Base-by-base conservation (phyloP, 2,329 filamentous ascomycete species). In the Ophiobolus disseminans region DNA sequence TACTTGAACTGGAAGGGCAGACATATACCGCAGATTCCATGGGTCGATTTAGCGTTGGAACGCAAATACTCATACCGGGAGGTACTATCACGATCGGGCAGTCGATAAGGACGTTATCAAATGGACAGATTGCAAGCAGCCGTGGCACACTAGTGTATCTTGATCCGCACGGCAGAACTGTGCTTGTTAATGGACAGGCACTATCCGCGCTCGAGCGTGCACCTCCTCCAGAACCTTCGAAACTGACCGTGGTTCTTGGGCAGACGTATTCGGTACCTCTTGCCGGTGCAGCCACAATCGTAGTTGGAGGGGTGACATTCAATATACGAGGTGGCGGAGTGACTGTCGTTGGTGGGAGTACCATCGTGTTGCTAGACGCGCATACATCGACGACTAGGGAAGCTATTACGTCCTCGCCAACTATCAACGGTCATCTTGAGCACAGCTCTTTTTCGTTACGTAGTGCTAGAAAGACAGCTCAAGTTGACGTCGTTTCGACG, bases 91-190 rank as follows among this genome's bases (percentile, higher is more conserved):
- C 30, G 21, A 22, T 40, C 22, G 37, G 30, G 14, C 37, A 32
- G 16, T 2, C 16, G 10, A 32, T 14, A 14, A 14, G 13, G 10
- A 32, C 30, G 10, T 14, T 32, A 26, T 9, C 14, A 3, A 19
- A 40, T 17, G 22, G 25, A 10, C 21, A 19, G n/a, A 40, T 5
- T 16, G 30, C 13, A 13, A 19, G 14, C 3, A 17, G 22, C 22
- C 22, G 37, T 11, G 37, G 37, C 16, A 40, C 2, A 6, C 2
- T 40, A 7, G 37, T 40, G 2, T 40, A 40, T 40, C 37, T 40
- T 6, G 37, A 40, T 40, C 37, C 37, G 8, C 37, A 40, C 11
- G 37, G 37, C 21, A 40, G 22, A 14, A 23, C 37, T 28, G 37
- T 26, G 6, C 26, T 40, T 7, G 14, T 40, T 5, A 23, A 40